Percentiles rank a stretch among this genome's conserved stretches.
phyloP scores from a whole-genome alignment of 805 yeast species.

The Saccharomycopsis amapae region DNA sequence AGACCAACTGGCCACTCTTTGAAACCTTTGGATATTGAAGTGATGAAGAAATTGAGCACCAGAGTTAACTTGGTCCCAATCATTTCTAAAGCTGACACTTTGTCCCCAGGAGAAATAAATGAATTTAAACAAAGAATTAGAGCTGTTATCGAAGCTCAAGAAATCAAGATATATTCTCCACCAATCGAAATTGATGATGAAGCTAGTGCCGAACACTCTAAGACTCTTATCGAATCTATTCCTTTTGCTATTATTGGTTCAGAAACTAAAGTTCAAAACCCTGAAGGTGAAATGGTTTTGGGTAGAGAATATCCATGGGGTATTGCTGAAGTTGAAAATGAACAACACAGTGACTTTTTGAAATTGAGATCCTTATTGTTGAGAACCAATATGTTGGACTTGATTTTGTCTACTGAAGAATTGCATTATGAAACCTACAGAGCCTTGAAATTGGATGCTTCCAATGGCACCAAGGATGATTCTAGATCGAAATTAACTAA shows the following conservation, averaged over 20 bases:
- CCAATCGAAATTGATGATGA: conserved; percentile 71
- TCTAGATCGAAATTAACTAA: conserved; percentile 29
- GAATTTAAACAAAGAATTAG: conserved; percentile 70
- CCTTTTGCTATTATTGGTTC: conserved; percentile 83
- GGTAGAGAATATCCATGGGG: conserved; percentile 94
- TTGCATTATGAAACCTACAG: conserved; percentile 77
- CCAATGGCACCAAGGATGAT: conserved; percentile 33
- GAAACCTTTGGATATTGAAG: conserved; percentile 81
- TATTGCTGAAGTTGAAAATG: conserved; percentile 79
- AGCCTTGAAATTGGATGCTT: conserved; percentile 53
- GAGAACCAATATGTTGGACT: conserved; percentile 78
- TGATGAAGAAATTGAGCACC: conserved; percentile 74
- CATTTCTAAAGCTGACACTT: conserved; percentile 82
- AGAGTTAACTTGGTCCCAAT: conserved; percentile 86
- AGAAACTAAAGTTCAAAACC: conserved; percentile 58
- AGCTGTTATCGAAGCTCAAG: conserved; percentile 76
- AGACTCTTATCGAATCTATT: conserved; percentile 73
- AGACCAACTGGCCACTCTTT: conserved; percentile 96
- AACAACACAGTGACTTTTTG: conserved; percentile 77
- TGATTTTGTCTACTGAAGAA: conserved; percentile 73
- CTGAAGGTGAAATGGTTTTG: conserved; percentile 55
- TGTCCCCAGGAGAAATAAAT: conserved; percentile 62
- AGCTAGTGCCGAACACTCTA: conserved; percentile 73
- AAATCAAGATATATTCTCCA: conserved; percentile 76
- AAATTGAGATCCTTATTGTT: conserved; percentile 70